These are phyloP conservation scores for Starmerella bombi DNA, from an alignment of 805 yeast species.

Conservation along the genomic window DNA sequence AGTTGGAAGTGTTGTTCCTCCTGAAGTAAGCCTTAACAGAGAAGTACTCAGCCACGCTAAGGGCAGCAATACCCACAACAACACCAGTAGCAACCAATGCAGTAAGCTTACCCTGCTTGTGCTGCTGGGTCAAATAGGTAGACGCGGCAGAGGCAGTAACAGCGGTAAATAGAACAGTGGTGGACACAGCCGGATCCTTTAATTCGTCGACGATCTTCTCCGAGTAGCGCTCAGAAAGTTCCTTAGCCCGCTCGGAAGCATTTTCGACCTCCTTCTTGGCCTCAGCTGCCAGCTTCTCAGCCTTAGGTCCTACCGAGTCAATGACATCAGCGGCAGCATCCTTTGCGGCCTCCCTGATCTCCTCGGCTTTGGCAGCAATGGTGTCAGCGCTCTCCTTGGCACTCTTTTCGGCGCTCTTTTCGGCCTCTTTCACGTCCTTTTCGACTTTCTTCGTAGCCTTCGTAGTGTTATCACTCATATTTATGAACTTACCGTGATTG, in stretches of 20 bases:
- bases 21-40: conserved; percentile 23
- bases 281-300: conserved; percentile 7
- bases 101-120: conserved; percentile 21
- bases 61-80: conserved; percentile 21
- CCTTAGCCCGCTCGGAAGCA: conserved; percentile 13
- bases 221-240: conserved; percentile 14
- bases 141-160: conserved; percentile 24
- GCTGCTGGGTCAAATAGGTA: conserved; percentile 23
- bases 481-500: background rate
- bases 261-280: conserved; percentile 14
- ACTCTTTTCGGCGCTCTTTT: conserved; percentile 4
- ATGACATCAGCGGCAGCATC: conserved; percentile 11
- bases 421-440: conserved; percentile 2
- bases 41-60: conserved; percentile 23
- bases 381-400: conserved; percentile 3
- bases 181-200: conserved; percentile 22
- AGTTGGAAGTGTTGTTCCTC: conserved; percentile 10
- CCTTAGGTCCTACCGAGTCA: conserved; percentile 6
- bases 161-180: conserved; percentile 22
- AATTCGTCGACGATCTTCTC: conserved; percentile 21
- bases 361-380: conserved; percentile 4
- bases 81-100: conserved; percentile 20
- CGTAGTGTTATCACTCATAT: background rate
- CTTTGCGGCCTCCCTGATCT: conserved; percentile 5
- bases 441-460: conserved; percentile 3